phyloP scores from a whole-genome alignment of 2,329 filamentous ascomycete species.

The Leptographium wingfieldii region DNA sequence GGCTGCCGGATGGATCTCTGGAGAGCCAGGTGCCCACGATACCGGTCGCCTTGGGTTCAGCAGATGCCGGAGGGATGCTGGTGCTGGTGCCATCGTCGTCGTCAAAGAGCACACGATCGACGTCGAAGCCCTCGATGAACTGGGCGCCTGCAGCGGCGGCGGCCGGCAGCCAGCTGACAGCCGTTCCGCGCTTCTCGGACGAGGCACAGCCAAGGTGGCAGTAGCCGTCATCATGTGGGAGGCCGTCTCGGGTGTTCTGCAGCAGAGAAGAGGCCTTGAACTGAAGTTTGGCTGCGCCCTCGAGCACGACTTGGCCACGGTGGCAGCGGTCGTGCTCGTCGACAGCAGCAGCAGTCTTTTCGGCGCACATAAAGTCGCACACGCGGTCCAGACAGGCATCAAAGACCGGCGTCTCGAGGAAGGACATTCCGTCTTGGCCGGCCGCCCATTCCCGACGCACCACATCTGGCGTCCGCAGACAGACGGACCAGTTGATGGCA shows the following conservation, averaged over 20 bases:
- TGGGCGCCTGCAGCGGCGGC: slow-evolving; percentile 63
- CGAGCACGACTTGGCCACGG: slow-evolving; percentile 57
- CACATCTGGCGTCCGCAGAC: slow-evolving; percentile 54
- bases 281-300: slow-evolving; percentile 62
- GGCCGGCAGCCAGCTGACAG: slow-evolving; percentile 65
- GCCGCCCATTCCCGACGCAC: slow-evolving; percentile 73
- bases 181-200: slow-evolving; percentile 67
- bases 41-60: slow-evolving; percentile 26
- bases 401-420: slow-evolving; percentile 63
- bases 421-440: slow-evolving; percentile 49
- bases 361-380: slow-evolving; percentile 66
- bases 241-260: slow-evolving; percentile 60
- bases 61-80: not conserved
- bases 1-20: slow-evolving; percentile 48
- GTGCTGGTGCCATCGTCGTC: slow-evolving; percentile 23
- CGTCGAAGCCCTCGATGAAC: slow-evolving; percentile 75
- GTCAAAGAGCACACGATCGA: slow-evolving; percentile 58
- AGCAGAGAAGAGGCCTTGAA: slow-evolving; percentile 57
- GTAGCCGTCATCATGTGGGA: slow-evolving; percentile 60
- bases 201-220: slow-evolving; percentile 50
- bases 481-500: slow-evolving; percentile 72
- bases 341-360: slow-evolving; percentile 37
- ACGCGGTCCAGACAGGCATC: slow-evolving; percentile 72
- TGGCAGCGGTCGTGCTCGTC: slow-evolving; percentile 38
- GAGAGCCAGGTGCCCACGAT: slow-evolving; percentile 65